Base-by-base conservation (phyloP, 371 early-diverging fungal species). In the Syncephalastrum sp. region DNA sequence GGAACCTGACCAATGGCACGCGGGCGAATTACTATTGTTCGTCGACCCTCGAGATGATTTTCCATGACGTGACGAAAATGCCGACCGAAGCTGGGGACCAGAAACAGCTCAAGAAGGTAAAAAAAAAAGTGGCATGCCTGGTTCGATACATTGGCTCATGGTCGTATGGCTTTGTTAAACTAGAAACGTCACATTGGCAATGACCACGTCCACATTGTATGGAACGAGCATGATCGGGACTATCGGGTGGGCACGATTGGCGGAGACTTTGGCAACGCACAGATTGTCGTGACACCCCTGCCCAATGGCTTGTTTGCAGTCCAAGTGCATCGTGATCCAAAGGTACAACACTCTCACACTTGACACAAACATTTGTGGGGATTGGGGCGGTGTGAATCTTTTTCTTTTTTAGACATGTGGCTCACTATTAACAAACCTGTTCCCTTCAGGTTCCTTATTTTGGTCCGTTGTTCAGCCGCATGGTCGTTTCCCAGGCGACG, bases 101-200 rank as follows among this genome's bases (percentile, higher is more conserved):
- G 6, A 89, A 89, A 43, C 92, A 93, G 59, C 63, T 93, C 19
- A 94, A 93, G 61, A 95, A 95, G 86, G 91, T 90, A 75, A 63
- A 25, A 10, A 25, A 10, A 49, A 91, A 91, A 21, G 21, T 21
- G 21, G 21, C 21, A 21, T 21, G 21, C 21, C 21, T 21, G 21
- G 2, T 21, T 1, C 21, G 21, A 21, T 21, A 21, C 21, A 21
- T 21, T 21, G 21, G 21, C 21, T 21, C 21, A 21, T 21, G 21
- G 21, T 21, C 21, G 21, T 21, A 21, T 21, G 21, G 21, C 21
- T 21, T 21, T 21, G 21, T 21, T 21, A 21, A 21, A 14, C 23
- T 65, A 87, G 94, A 98, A 98, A 86, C 92, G 97, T 13, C 98
- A 98, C 60, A 88, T 98, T 66, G 98, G 98, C 25, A 98, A 98